Conservation (phyloP, 2,329 filamentous ascomycete species). For the Scedosporium apiospermum region DNA sequence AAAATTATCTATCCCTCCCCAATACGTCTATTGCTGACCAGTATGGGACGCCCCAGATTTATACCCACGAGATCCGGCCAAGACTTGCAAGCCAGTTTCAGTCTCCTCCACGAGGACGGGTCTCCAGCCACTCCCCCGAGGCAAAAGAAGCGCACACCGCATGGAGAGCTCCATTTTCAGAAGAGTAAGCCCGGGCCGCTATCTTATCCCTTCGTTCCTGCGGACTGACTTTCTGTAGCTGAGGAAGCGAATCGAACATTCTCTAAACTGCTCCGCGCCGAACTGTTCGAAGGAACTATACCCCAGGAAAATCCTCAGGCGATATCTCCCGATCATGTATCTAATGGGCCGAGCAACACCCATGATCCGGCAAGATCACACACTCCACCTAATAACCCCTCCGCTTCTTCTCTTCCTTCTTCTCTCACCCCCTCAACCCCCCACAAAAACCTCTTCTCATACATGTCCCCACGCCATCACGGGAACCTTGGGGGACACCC, state of each 20-base stretch:
- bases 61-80: conserved; percentile 91
- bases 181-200: conserved; percentile 52
- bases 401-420: conserved; percentile 55
- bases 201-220: neutral
- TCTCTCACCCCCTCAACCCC: conserved; percentile 86
- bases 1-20: neutral
- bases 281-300: conserved; percentile 85
- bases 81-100: conserved; percentile 89
- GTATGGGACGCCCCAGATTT: conserved; percentile 52
- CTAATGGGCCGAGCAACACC: conserved; percentile 38
- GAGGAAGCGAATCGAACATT: conserved; percentile 95
- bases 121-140: conserved; percentile 87
- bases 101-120: conserved; percentile 80
- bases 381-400: conserved; percentile 64
- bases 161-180: conserved; percentile 89
- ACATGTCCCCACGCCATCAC: conserved; percentile 67
- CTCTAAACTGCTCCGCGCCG: conserved; percentile 75
- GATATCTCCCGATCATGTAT: conserved; percentile 48
- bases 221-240: conserved; percentile 32
- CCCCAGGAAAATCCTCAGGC: conserved; percentile 66
- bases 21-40: neutral
- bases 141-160: conserved; percentile 72
- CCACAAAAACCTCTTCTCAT: conserved; percentile 94
- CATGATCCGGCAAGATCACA: conserved; percentile 63
- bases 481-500: conserved; percentile 67